phyloP scores from a whole-genome alignment of 805 yeast species.

The Candida dajiaensis region DNA sequence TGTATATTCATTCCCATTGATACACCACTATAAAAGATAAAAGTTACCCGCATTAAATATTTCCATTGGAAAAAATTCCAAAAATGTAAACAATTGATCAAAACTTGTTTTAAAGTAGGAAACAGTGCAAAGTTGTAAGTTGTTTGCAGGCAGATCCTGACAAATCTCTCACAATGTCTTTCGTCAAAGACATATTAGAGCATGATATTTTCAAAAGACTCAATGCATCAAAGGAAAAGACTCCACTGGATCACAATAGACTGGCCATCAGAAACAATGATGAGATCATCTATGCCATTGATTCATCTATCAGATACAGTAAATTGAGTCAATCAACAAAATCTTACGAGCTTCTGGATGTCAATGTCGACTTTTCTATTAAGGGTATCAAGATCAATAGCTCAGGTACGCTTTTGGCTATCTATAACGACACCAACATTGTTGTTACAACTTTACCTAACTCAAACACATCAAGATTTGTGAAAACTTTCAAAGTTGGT shows the following conservation, averaged over 20 bases:
- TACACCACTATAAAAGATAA: too few relatives aligned
- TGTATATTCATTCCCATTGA: too few relatives aligned
- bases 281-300: conserved; percentile 17
- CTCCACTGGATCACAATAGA: conserved; percentile 10
- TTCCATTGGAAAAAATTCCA: background rate
- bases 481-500: conserved; percentile 24
- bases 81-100: background rate
- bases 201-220: conserved; percentile 2
- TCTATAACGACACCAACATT: conserved; percentile 29
- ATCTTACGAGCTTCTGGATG: conserved; percentile 10
- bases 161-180: conserved; percentile 3
- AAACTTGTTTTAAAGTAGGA: too few relatives aligned
- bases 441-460: conserved; percentile 29
- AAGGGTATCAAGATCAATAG: conserved; percentile 31
- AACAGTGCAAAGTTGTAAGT: too few relatives aligned
- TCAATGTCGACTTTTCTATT: conserved; percentile 26
- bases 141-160: background rate
- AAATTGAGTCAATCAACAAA: conserved; percentile 3
- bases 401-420: conserved; percentile 37
- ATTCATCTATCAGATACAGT: conserved; percentile 15
- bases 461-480: background rate
- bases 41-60: background rate
- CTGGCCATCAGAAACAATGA: conserved; percentile 13
- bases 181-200: conserved; percentile 4
- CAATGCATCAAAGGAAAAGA: background rate